Evolutionary conservation across 2,329 filamentous ascomycete genomes (phyloP).

Genomic region (Phaeophleospora eucalypticola): DNA sequence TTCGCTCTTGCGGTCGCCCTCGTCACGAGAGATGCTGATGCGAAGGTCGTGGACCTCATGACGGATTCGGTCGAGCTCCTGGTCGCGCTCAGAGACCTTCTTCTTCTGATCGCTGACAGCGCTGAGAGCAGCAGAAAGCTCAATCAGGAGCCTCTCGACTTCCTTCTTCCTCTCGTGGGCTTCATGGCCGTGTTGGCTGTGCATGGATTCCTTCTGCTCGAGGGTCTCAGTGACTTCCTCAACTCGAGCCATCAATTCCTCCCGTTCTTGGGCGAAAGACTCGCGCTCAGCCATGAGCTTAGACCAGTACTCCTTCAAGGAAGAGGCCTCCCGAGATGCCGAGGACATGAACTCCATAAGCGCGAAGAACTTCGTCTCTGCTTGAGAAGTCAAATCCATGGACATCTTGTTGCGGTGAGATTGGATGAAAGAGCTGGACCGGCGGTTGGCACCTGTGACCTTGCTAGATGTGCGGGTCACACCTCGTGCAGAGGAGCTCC

Average conservation of each 20-base stretch:
- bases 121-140: slow-evolving; percentile 25
- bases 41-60: slow-evolving; percentile 24
- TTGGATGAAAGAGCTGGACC: slow-evolving; percentile 24
- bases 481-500: slow-evolving; percentile 10
- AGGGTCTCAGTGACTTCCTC: slow-evolving; percentile 28
- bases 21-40: slow-evolving; percentile 19
- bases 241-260: slow-evolving; percentile 28
- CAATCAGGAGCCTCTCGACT: slow-evolving; percentile 30
- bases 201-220: slow-evolving; percentile 23
- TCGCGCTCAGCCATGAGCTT: slow-evolving; percentile 29
- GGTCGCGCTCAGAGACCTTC: slow-evolving; percentile 28
- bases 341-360: slow-evolving; percentile 31
- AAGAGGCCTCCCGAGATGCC: slow-evolving; percentile 29
- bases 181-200: slow-evolving; percentile 25
- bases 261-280: slow-evolving; percentile 26
- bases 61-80: slow-evolving; percentile 25
- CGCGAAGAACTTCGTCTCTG: slow-evolving; percentile 31
- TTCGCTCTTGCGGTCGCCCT: slow-evolving; percentile 25
- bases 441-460: slow-evolving; percentile 6
- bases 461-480: background rate
- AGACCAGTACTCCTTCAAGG: slow-evolving; percentile 31
- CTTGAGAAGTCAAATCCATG: slow-evolving; percentile 27
- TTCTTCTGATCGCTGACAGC: slow-evolving; percentile 25
- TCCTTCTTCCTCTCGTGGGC: slow-evolving; percentile 28
- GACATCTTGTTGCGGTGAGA: slow-evolving; percentile 28